Percentiles rank a stretch among this genome's conserved stretches.
phyloP scores from a whole-genome alignment of 306 rosid species.

The apple (Malus domestica) region ASM211411v1 NC_041790.1:29062001-29062500 shows the following conservation, averaged over 20 bases:
- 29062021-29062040: too few species aligned
- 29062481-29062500: conserved; percentile 43
- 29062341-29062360: not conserved
- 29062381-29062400: not conserved
- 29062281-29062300: conserved; percentile 48
- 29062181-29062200: conserved; percentile 21
- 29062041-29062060: not conserved
- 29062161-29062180: conserved; percentile 2
- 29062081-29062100: not conserved
- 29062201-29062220: conserved; percentile 29
- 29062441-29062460: not conserved
- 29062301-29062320: conserved; percentile 58
- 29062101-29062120: not conserved
- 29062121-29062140: not conserved
- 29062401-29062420: not conserved
- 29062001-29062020: not conserved
- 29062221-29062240: conserved; percentile 69
- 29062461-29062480: conserved; percentile 3
- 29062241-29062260: conserved; percentile 65
- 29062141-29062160: conserved; percentile 17
- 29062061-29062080: not conserved
- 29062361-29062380: not conserved
- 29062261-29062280: conserved; percentile 58
- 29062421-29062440: not conserved
- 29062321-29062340: conserved; percentile 65